phyloP scores from a whole-genome alignment of 2,329 filamentous ascomycete genomes.

The Camillea tinctor region DNA sequence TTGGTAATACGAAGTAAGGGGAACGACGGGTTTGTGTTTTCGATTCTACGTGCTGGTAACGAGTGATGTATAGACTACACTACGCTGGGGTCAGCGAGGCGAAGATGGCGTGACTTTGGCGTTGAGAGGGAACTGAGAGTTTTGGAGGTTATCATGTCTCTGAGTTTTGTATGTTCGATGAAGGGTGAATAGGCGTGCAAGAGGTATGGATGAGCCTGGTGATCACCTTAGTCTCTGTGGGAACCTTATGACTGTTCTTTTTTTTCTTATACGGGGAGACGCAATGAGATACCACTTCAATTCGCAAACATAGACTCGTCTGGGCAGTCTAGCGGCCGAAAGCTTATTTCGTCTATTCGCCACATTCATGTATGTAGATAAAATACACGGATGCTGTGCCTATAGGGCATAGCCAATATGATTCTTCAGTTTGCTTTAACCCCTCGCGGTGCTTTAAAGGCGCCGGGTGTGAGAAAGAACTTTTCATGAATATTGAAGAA shows the following conservation, averaged over 20 bases:
- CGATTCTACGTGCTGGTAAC: neutral
- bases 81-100: neutral
- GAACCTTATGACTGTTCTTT: too few relatives aligned
- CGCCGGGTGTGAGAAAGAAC: too few relatives aligned
- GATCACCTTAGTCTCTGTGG: too few relatives aligned
- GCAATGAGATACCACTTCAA: slow-evolving; percentile 11
- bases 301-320: neutral
- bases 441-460: too few relatives aligned
- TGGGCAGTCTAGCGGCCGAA: slow-evolving; percentile 4
- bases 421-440: neutral
- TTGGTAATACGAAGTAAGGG: slow-evolving; percentile 8
- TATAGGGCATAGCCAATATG: slow-evolving; percentile 14
- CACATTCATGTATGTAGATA: slow-evolving; percentile 17
- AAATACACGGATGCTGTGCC: slow-evolving; percentile 4
- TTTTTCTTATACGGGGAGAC: neutral
- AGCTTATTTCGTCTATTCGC: slow-evolving; percentile 5
- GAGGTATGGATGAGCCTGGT: too few relatives aligned
- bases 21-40: neutral
- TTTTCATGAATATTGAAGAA: too few relatives aligned
- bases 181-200: neutral
- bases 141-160: neutral
- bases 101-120: neutral
- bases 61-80: neutral
- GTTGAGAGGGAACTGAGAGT: neutral
- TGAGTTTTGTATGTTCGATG: neutral